Conservation (phyloP, 2,329 filamentous ascomycete species). For the Sordariomycetes sp. region DNA sequence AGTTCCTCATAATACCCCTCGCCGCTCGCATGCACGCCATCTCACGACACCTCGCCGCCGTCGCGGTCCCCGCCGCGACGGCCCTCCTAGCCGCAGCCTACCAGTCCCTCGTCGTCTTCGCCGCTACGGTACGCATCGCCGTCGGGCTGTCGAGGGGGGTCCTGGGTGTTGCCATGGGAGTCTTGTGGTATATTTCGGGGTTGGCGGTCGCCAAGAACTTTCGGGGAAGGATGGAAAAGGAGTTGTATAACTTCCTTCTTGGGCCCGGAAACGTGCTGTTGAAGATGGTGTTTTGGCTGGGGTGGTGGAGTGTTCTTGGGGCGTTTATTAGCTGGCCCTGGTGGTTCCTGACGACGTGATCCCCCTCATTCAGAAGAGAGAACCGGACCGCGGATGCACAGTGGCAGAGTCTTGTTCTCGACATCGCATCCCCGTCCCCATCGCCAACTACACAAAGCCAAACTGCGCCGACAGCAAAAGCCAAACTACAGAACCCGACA, state of each 20-base stretch:
- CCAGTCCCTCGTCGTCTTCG: neutral
- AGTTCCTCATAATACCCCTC: neutral
- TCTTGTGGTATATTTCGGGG: neutral
- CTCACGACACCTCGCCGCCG: neutral
- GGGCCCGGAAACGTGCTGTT: neutral
- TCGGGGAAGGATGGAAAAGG: neutral
- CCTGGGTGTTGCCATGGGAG: neutral
- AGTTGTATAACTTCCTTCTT: slow-evolving; percentile 2
- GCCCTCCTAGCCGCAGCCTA: neutral
- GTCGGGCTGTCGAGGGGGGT: neutral
- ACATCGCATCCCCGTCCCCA: neutral
- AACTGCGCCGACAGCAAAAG: no score
- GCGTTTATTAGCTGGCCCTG: neutral
- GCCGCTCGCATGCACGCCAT: neutral
- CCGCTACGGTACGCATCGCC: neutral
- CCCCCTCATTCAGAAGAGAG: neutral
- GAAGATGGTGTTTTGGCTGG: slow-evolving; percentile 1
- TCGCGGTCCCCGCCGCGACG: neutral
- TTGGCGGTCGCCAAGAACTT: neutral
- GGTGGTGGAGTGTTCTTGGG: neutral
- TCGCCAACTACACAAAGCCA: neutral
- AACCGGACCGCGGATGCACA: neutral
- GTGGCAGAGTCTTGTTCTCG: neutral
- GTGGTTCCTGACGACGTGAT: neutral
- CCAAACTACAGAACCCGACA: neutral